Conservation (phyloP, 306 rosid genomes). For the Canavalia gladiata region DNA sequence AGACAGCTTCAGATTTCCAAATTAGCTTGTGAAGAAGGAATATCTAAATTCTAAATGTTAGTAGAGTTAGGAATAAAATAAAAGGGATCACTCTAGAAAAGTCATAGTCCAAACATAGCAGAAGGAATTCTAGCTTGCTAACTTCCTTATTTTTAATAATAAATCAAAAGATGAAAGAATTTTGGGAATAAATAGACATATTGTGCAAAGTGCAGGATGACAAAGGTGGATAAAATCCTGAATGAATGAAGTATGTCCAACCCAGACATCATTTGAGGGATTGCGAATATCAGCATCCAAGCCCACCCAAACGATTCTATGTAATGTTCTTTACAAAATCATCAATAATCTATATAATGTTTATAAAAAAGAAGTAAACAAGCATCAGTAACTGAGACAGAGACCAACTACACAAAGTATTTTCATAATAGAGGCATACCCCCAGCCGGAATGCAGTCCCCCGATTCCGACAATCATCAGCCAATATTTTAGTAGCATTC, state of each 20-base stretch:
- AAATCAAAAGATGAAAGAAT: neutral
- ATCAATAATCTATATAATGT: slow-evolving; percentile 13
- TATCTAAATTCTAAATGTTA: neutral
- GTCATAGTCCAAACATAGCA: neutral
- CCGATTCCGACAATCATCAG: slow-evolving; percentile 83
- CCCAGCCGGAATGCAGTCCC: slow-evolving; percentile 99
- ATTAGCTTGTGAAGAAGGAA: neutral
- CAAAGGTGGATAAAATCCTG: neutral
- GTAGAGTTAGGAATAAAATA: neutral
- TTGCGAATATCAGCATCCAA: neutral
- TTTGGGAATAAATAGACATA: neutral
- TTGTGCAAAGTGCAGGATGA: neutral
- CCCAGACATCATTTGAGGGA: neutral
- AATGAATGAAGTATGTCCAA: neutral
- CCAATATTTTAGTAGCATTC: slow-evolving; percentile 83
- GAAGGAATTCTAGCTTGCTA: neutral
- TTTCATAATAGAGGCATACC: slow-evolving; percentile 58
- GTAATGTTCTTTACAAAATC: neutral
- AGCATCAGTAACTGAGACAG: neutral
- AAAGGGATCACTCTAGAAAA: neutral
- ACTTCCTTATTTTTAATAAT: neutral
- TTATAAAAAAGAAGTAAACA: neutral
- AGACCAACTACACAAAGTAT: slow-evolving; percentile 30
- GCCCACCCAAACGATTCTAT: neutral
- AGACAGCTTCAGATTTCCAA: neutral